Evolutionary conservation across 164 flowering plant genomes (phyloP), one percentile per base, ranked within the genome.

Genomic region (Vitis labrusca): DNA sequence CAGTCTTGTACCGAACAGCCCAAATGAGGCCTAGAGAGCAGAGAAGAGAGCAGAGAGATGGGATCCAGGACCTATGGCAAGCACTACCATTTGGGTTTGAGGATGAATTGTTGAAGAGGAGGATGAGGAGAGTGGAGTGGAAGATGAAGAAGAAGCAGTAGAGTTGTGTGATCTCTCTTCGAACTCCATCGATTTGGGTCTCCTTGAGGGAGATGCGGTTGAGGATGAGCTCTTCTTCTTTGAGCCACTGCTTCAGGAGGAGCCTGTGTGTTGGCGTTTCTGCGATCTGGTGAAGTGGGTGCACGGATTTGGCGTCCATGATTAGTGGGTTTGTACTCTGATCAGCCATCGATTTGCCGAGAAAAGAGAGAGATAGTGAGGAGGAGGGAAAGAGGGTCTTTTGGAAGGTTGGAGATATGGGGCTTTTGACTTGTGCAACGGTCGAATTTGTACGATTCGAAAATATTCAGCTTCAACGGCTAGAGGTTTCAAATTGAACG

Each of bases 191-290:
- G 80, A 95, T 83, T 69, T 91, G 98, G 69, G 84, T 80, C 66
- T 93, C 99, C 75, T 93, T 95, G 62, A 80, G 82, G 11, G 94
- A 62, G 72, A 86, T 71, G n/a, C 99, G 76, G 72, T 77, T 73
- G 68, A 87, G 85, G 80, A 93, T 91, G 8, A 93, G 91, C 50
- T 95, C 98, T 72, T 93, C 94, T 65, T 93, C 98, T 76, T 93
- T 92, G 54, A 92, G 88, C 98, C 98, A 92, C 78, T 92, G 98
- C 73, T 95, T 95, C 10, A 95, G 88, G 76, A 94, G 96, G 78
- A 94, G 96, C 83, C 84, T 90, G 90, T 94, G 99, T 54, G 94
- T 89, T 37, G 99, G 96, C n/a, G 86, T 83, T 50, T 82, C 80
- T 4, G 96, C 97, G 61, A 92, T 92, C 74, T 94, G 94, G 80